A percentile compares a stretch with the other conserved stretches of the same genome.
Evolutionary conservation across 2,329 filamentous ascomycete species (phyloP).

Genomic region (Alternaria incomplexa): DNA sequence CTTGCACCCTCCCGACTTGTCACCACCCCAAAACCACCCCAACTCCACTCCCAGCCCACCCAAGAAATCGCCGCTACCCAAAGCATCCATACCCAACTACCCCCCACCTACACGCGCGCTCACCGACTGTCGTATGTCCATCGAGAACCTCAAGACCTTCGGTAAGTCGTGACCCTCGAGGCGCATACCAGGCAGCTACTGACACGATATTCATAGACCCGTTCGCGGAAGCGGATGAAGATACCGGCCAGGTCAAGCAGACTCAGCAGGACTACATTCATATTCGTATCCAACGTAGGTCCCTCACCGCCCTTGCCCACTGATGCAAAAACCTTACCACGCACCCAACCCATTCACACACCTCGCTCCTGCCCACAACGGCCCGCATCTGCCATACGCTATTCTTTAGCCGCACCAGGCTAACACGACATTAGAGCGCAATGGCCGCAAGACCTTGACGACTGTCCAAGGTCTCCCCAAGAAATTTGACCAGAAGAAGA

Average conservation of each 20-base stretch:
- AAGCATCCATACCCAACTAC: conserved; percentile 18
- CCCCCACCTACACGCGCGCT: conserved; percentile 30
- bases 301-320: conserved; percentile 6
- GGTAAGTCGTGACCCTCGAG: conserved; percentile 44
- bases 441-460: conserved; percentile 99
- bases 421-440: conserved; percentile 77
- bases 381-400: background rate
- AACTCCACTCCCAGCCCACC: conserved; percentile 12
- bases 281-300: conserved; percentile 96
- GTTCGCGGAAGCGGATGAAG: conserved; percentile 99
- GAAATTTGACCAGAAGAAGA: conserved; percentile 99
- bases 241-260: conserved; percentile 92
- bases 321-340: background rate
- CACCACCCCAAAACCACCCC: conserved; percentile 17
- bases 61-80: background rate
- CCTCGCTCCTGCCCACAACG: background rate
- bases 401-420: conserved; percentile 21
- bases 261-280: conserved; percentile 94
- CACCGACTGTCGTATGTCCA: conserved; percentile 41
- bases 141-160: conserved; percentile 54
- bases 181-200: conserved; percentile 6
- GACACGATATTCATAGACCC: conserved; percentile 62
- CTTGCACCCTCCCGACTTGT: conserved; percentile 9
- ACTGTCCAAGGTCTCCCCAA: conserved; percentile 98
- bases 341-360: background rate